Base-by-base conservation (phyloP, 768 basidiomycete genomes). In the Mycena galericulata region DNA sequence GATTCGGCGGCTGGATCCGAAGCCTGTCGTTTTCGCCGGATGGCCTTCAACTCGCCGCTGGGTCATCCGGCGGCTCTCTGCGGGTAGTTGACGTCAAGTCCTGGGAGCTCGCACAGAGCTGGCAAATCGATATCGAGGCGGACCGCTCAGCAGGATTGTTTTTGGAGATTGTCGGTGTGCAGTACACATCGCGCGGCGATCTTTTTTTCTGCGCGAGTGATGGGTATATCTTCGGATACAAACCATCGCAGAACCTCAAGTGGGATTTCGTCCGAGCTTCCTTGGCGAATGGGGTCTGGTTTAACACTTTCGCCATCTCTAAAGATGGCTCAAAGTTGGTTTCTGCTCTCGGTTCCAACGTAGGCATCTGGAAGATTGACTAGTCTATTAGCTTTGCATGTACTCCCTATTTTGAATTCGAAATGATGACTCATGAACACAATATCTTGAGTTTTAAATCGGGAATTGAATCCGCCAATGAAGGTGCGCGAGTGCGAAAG, bases 1-100 rank as follows among this genome's bases (percentile, higher is more conserved):
- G 66, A 1, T 72, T 65, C 65, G 4, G 10, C 6, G 36, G 18
- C 10, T 72, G 72, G 70, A 41, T 67, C 1, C 67, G 67, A 15
- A 54, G n/a, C 17, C 10, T 73, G 40, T 27, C 72, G 14, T 73
- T 72, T 41, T 55, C 62, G 20, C 72, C 64, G 0, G 70, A 68
- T 43, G 30, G 50, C 11, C 40, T 43, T 27, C 38, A 18, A 14
- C 59, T 73, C 27, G 72, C 66, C 1, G 66, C 72, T 8, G 69
- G 66, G 3, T 29, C 68, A 10, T n/a, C 20, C 3, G 63, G 36
- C 1, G 56, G 59, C 12, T 45, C 60, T 1, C 29, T 73, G 26
- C 18, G 43, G 22, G 38, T 71, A 4, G 67, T 71, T 26, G 50
- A 71, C 65, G 26, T 66, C n/a, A 10, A n/a, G 17, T 66, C 67